Evolutionary conservation across 2,329 filamentous ascomycete species (phyloP).

Genomic region (Venturia nashicola): DNA sequence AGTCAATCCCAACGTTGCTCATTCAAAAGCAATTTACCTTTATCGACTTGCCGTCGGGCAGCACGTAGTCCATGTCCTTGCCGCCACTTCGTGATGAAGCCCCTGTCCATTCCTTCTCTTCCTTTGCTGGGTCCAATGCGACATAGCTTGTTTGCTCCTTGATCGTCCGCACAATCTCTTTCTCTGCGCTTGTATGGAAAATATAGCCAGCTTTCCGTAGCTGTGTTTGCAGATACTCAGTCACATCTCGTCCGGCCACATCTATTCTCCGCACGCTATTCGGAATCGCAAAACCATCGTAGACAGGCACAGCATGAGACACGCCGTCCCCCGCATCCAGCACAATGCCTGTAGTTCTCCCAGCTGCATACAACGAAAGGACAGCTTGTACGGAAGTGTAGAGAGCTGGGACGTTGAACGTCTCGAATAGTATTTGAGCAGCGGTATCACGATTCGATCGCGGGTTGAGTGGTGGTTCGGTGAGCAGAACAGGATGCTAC

Average conservation of each 20-base stretch:
- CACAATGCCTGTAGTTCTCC: conserved; percentile 90
- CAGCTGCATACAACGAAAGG: conserved; percentile 88
- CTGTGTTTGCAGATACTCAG: conserved; percentile 83
- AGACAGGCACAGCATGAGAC: conserved; percentile 93
- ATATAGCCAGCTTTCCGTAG: conserved; percentile 86
- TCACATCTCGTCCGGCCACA: conserved; percentile 90
- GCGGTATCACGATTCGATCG: conserved; percentile 91
- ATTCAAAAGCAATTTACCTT: conserved; percentile 45
- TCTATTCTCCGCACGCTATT: conserved; percentile 93
- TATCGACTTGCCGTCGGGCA: conserved; percentile 88
- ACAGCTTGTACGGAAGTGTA: conserved; percentile 97
- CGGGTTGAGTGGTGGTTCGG: conserved; percentile 90
- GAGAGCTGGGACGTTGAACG: conserved; percentile 92
- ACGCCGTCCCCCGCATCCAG: conserved; percentile 93
- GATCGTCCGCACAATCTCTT: conserved; percentile 94
- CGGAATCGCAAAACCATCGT: conserved; percentile 93
- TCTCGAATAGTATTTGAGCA: conserved; percentile 96
- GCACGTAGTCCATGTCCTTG: conserved; percentile 73
- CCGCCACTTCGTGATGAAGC: conserved; percentile 59
- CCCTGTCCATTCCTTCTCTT: conserved; percentile 88
- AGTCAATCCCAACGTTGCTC: conserved; percentile 5
- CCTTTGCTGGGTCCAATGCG: conserved; percentile 76
- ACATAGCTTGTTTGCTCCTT: conserved; percentile 94
- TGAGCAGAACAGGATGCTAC: conserved; percentile 87
- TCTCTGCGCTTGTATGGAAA: conserved; percentile 96